Evolutionary conservation across 495 filamentous ascomycete species (phyloP).

Genomic region (Barbatosphaeria neglecta): DNA sequence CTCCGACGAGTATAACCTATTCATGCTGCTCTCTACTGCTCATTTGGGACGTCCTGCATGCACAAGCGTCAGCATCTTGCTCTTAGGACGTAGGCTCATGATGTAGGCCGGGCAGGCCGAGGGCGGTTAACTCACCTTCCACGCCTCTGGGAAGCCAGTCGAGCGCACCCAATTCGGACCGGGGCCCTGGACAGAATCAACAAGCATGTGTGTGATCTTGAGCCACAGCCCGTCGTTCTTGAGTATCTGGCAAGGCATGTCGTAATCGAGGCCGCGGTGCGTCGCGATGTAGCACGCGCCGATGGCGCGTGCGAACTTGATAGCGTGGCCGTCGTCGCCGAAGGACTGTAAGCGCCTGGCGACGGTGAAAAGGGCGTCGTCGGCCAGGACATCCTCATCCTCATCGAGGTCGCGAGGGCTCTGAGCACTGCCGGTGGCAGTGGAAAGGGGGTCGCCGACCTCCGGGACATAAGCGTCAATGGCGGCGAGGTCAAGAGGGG

Average conservation of each 20-base stretch:
- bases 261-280: conserved; percentile 15
- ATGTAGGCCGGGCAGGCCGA: too few species aligned
- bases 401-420: too few species aligned
- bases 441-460: too few species aligned
- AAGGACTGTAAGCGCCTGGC: conserved; percentile 37
- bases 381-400: background rate
- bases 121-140: conserved; percentile 24
- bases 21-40: too few species aligned
- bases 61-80: too few species aligned
- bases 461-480: conserved; percentile 46
- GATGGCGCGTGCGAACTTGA: conserved; percentile 62
- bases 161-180: conserved; percentile 41
- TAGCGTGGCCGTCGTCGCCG: conserved; percentile 66
- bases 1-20: too few species aligned
- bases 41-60: too few species aligned
- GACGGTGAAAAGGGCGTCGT: conserved; percentile 44
- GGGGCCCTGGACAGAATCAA: conserved; percentile 40
- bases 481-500: conserved; percentile 42
- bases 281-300: conserved; percentile 24
- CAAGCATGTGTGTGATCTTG: conserved; percentile 52
- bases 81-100: too few species aligned
- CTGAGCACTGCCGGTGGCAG: too few species aligned
- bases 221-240: conserved; percentile 57
- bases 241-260: conserved; percentile 39
- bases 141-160: conserved; percentile 46